phyloP scores from a whole-genome alignment of 352 stramenopile genomes.

The Phytophthora rubi region DNA sequence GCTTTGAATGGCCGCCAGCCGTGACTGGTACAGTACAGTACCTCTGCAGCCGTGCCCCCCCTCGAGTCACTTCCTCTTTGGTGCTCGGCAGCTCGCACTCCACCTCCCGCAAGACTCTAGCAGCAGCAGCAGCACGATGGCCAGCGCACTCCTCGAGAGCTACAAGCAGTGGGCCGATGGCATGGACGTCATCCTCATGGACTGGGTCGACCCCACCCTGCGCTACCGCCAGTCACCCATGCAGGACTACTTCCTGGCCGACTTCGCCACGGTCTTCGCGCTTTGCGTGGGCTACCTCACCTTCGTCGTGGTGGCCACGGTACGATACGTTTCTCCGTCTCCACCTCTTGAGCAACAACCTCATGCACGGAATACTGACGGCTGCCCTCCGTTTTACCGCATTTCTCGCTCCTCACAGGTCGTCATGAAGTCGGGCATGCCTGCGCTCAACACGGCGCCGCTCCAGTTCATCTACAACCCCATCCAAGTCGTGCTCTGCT shows the following conservation, averaged over 20 bases:
- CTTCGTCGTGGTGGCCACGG: conserved; percentile 62
- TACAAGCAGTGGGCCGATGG: conserved; percentile 44
- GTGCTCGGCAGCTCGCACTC: conserved; percentile 22
- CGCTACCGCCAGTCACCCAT: conserved; percentile 43
- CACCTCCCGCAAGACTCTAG: conserved; percentile 13
- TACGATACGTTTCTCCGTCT: conserved; percentile 10
- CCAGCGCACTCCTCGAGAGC: conserved; percentile 41
- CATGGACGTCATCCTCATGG: conserved; percentile 45
- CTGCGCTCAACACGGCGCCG: conserved; percentile 56
- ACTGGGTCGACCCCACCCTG: conserved; percentile 46
- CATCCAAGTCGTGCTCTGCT: conserved; percentile 93
- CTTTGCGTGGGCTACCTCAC: conserved; percentile 72
- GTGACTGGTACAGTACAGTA: conserved; percentile 20
- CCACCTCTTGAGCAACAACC: not conserved
- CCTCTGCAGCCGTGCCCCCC: conserved; percentile 29
- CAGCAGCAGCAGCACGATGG: conserved; percentile 36
- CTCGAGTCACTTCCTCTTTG: conserved; percentile 37
- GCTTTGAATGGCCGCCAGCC: conserved; percentile 43
- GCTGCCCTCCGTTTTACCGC: not conserved
- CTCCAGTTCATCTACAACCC: conserved; percentile 96
- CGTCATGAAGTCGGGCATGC: conserved; percentile 62
- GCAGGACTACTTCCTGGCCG: conserved; percentile 42
- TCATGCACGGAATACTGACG: conserved; percentile 1
- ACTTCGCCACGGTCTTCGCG: conserved; percentile 46
- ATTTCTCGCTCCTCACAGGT: conserved; percentile 26